A percentile compares a stretch with the other conserved stretches of the same genome.
Conservation (phyloP, 192 early-diverging fungal species). For the Paraglomus brasilianum region DNA sequence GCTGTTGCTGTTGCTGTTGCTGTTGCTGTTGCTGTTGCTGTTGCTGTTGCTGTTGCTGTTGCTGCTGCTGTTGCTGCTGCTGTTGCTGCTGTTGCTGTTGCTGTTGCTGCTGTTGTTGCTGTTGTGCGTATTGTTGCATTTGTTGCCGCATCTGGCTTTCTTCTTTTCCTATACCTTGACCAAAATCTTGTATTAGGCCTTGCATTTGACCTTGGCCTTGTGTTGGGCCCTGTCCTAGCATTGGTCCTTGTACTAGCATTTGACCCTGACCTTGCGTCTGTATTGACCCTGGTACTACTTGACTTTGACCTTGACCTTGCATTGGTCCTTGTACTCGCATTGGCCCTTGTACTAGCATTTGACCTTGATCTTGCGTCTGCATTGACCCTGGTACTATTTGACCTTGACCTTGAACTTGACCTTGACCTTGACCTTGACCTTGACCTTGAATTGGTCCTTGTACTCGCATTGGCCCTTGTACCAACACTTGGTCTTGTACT, state of each 20-base stretch:
- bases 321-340: not conserved
- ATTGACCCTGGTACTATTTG: not conserved
- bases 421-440: slow-evolving; percentile 10
- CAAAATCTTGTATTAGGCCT: no score
- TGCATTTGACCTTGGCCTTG: slow-evolving; percentile 30
- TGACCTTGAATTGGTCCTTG: slow-evolving; percentile 25
- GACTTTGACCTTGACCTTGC: not conserved
- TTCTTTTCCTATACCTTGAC: no score
- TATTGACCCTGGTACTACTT: slow-evolving; percentile 14
- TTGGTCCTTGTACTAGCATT: not conserved
- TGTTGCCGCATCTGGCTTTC: no score
- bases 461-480: not conserved
- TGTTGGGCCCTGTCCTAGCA: slow-evolving; percentile 16
- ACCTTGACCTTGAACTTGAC: no score
- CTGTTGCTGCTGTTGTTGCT: slow-evolving; percentile 22
- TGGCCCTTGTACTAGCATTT: slow-evolving; percentile 23
- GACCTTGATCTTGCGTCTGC: slow-evolving; percentile 23
- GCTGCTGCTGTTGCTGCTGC: not conserved
- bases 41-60: slow-evolving; percentile 18
- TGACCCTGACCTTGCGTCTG: not conserved
- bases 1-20: not conserved
- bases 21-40: slow-evolving; percentile 14
- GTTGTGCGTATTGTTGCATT: slow-evolving; percentile 21
- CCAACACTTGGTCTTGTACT: not conserved
- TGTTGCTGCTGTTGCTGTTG: slow-evolving; percentile 11